These are phyloP conservation scores for Podospora fimiseda DNA, from an alignment of 495 filamentous ascomycete genomes.

Conservation along the genomic window DNA sequence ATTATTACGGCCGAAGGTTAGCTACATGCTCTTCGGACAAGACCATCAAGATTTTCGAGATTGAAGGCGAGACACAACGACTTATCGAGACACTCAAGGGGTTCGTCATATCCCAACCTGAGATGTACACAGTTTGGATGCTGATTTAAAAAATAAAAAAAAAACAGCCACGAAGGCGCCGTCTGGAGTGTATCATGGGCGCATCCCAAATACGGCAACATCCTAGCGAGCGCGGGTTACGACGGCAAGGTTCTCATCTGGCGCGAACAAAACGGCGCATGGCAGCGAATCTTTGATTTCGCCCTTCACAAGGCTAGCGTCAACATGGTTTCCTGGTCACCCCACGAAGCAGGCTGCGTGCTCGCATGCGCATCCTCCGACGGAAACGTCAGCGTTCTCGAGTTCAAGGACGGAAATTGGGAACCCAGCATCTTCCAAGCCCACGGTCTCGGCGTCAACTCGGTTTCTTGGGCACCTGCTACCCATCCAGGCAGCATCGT, in stretches of 20 bases:
- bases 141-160: too few relatives aligned
- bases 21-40: slow-evolving; percentile 97
- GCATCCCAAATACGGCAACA: slow-evolving; percentile 96
- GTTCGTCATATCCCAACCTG: too few relatives aligned
- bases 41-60: slow-evolving; percentile 98
- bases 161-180: slow-evolving; percentile 77
- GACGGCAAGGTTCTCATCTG: slow-evolving; percentile 98
- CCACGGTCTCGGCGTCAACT: slow-evolving; percentile 88
- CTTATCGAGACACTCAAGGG: slow-evolving; percentile 91
- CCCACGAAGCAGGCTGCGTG: slow-evolving; percentile 89
- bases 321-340: slow-evolving; percentile 95
- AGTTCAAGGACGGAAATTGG: slow-evolving; percentile 91
- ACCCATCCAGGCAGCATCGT: slow-evolving; percentile 73
- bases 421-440: slow-evolving; percentile 82
- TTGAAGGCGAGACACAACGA: slow-evolving; percentile 88
- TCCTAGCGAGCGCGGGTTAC: slow-evolving; percentile 88
- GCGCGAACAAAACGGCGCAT: slow-evolving; percentile 73
- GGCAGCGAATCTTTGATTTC: slow-evolving; percentile 84
- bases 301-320: slow-evolving; percentile 87
- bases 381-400: slow-evolving; percentile 84
- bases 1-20: slow-evolving; percentile 95
- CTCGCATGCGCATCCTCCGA: slow-evolving; percentile 92
- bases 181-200: slow-evolving; percentile 98
- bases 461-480: slow-evolving; percentile 89
- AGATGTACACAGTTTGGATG: too few relatives aligned